Conservation (phyloP, 192 early-diverging fungal genomes). For the Gorgonomyces haynaldii region DNA sequence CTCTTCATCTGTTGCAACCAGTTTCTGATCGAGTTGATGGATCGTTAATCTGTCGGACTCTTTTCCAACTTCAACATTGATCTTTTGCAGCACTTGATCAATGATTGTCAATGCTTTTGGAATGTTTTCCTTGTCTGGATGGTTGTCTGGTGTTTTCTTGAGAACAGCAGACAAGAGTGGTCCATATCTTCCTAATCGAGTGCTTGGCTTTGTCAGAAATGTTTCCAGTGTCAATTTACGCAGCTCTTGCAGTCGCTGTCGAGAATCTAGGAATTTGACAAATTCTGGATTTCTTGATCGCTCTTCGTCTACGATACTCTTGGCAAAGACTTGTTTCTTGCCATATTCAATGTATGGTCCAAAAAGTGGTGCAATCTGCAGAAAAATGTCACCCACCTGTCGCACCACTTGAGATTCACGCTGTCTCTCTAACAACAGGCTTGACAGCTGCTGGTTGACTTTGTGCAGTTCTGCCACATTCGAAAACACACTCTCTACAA, state of each 20-base stretch:
- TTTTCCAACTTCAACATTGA: constrained; percentile 84
- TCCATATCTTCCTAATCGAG: constrained; percentile 77
- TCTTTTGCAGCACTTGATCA: constrained; percentile 56
- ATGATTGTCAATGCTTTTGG: constrained; percentile 61
- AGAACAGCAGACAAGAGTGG: constrained; percentile 69
- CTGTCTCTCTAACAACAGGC: constrained; percentile 24
- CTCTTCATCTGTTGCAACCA: too few species aligned
- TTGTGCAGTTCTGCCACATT: constrained; percentile 24
- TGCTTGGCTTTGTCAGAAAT: constrained; percentile 77
- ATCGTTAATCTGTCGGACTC: constrained; percentile 60
- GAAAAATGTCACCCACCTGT: constrained; percentile 75
- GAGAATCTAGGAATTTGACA: constrained; percentile 65
- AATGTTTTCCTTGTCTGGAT: constrained; percentile 65
- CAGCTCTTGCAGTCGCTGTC: constrained; percentile 61
- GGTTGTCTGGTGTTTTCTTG: constrained; percentile 68
- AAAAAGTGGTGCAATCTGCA: constrained; percentile 55
- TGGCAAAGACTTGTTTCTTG: constrained; percentile 69
- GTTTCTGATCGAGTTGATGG: constrained; percentile 32
- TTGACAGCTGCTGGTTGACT: constrained; percentile 22
- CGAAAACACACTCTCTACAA: constrained; percentile 54
- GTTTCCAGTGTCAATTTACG: constrained; percentile 74
- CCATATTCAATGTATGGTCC: constrained; percentile 79
- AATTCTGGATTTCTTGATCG: constrained; percentile 27
- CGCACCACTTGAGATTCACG: constrained; percentile 55
- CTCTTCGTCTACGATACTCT: constrained; percentile 74